Conservation (phyloP, 208 protist species). For the Acanthamoeba sp. region DNA sequence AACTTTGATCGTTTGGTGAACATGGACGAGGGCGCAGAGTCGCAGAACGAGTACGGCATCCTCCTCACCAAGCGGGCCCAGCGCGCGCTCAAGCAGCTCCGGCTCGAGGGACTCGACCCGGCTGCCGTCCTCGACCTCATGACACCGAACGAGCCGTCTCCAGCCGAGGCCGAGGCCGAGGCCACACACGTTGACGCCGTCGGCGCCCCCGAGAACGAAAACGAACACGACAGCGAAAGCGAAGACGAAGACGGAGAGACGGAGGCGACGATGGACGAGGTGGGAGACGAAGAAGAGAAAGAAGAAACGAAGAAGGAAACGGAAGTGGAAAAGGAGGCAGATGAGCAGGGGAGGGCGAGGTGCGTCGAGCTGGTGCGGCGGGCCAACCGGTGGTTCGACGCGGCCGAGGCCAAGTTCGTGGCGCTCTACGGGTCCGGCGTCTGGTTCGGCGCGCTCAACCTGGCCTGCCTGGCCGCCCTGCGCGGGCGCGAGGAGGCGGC, state of each 20-base stretch:
- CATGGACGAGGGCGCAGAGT: background rate
- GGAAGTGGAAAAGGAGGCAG: background rate
- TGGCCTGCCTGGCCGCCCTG: slow-evolving; percentile 29
- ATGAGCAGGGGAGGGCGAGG: background rate
- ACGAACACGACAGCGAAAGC: background rate
- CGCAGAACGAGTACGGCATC: slow-evolving; percentile 23
- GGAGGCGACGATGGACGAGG: background rate
- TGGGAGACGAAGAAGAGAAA: background rate
- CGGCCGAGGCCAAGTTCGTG: slow-evolving; percentile 27
- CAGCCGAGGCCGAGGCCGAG: background rate
- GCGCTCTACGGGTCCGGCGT: background rate
- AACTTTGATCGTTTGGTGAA: background rate
- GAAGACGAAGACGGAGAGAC: background rate
- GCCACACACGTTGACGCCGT: background rate
- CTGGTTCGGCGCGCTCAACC: slow-evolving; percentile 50
- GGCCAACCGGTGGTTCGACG: background rate
- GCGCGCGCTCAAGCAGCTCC: background rate
- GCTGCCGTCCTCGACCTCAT: background rate
- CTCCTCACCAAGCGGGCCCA: slow-evolving; percentile 54
- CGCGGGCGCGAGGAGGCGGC: slow-evolving; percentile 27
- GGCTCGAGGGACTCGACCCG: background rate
- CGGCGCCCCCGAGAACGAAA: background rate
- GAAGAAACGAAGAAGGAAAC: background rate
- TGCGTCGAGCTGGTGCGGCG: background rate
- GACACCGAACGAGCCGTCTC: background rate